Percentiles rank a stretch among this genome's conserved stretches.
These are phyloP conservation scores for Parascedosporium putredinis DNA, from an alignment of 2,329 filamentous ascomycete species.

Conservation along the genomic window DNA sequence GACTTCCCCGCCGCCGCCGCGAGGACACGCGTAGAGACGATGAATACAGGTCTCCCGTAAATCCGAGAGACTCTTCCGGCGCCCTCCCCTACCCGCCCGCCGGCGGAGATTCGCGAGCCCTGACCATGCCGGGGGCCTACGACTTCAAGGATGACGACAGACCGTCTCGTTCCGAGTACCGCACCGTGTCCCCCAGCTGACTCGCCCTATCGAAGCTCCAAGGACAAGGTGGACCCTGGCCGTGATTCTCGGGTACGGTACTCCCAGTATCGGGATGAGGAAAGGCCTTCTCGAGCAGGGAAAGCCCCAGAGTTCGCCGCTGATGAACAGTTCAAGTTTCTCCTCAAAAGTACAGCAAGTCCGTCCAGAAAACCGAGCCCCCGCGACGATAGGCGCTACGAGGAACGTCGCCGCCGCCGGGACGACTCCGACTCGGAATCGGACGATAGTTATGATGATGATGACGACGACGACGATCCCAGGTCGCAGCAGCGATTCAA, in stretches of 20 bases:
- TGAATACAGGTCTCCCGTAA: background rate
- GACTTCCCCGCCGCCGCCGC: conserved; percentile 13
- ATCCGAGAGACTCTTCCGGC: conserved; percentile 18
- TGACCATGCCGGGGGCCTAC: conserved; percentile 25
- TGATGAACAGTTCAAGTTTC: conserved; percentile 30
- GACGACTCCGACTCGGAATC: conserved; percentile 15
- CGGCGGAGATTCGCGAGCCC: conserved; percentile 15
- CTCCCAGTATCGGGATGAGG: conserved; percentile 9
- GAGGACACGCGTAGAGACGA: background rate
- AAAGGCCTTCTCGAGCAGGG: conserved; percentile 8
- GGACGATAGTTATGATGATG: conserved; percentile 16
- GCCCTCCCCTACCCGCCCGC: conserved; percentile 15
- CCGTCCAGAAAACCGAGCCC: conserved; percentile 17
- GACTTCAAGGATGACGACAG: conserved; percentile 29
- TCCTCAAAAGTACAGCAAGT: conserved; percentile 38
- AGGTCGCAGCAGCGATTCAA: conserved; percentile 7
- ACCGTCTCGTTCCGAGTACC: conserved; percentile 19
- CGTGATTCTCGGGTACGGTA: conserved; percentile 17
- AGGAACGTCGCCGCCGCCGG: conserved; percentile 18
- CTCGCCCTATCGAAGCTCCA: conserved; percentile 26
- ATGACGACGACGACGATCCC: too few species aligned
- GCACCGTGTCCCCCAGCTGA: conserved; percentile 23
- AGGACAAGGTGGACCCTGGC: conserved; percentile 20
- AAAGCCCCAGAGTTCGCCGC: conserved; percentile 17
- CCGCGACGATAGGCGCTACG: conserved; percentile 17